Base-by-base conservation (phyloP, 2,329 filamentous ascomycete species). In the Penicillium sclerotiorum region DNA sequence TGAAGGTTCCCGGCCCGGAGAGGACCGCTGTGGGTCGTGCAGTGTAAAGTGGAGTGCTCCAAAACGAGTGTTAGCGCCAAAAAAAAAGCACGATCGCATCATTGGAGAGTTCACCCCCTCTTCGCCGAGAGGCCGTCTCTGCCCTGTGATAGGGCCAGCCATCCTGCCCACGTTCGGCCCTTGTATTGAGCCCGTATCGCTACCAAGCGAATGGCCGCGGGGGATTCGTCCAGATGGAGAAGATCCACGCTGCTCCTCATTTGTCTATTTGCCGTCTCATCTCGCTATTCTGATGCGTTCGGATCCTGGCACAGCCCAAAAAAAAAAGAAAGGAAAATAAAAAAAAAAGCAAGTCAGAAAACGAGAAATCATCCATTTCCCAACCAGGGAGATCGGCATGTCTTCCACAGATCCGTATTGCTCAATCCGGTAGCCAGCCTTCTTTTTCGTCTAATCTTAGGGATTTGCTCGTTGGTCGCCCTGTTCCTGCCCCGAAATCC, bases 1-100 rank as follows among this genome's bases (percentile, higher is more conserved):
- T 59, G 56, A 62, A 62, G 58, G 57, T 62, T 61, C 41, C 58
- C 57, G 59, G 59, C 18, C 55, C 58, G 59, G 55, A 42, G 58
- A 54, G 58, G 57, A 62, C 58, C 58, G 59, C 49, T 57, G 59
- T 61, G 59, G 59, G 55, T 56, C 59, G 22, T 37, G 30, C 39
- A 32, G 47, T 44, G 33, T 49, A 52, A 27, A 50, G 53, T 54
- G 53, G 50, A 55, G 50, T 46, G 33, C 43, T 52, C 28, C 30
- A 53, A 44, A 52, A 53, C 23, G 44, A 61, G 46, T 12, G 36
- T 53, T 57, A 51, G 56, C 52, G 52, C 47, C 50, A 48, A 32
- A 51, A 48, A 32, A 51, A 28, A 41, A 41, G 38, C 50, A 44
- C 45, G 44, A 52, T 51, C 49, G 54, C 54, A 57, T 53, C 54